phyloP scores from a whole-genome alignment of 192 early-diverging fungal species.

The Spizellomyces sp. region DNA sequence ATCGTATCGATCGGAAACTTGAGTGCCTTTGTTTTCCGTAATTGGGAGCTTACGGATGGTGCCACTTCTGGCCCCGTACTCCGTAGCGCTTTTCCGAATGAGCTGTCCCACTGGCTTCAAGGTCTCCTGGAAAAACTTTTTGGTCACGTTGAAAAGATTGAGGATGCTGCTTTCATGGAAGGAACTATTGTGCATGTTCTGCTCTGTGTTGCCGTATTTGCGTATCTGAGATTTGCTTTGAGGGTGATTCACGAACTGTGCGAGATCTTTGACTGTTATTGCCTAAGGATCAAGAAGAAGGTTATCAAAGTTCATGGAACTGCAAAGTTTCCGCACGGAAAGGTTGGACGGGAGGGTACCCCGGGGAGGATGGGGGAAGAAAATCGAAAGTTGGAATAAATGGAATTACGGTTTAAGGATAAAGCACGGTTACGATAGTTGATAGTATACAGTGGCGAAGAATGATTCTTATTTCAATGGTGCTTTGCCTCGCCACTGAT shows the following conservation, averaged over 20 bases:
- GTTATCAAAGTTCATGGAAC: background rate
- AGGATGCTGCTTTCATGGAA: slow-evolving; percentile 34
- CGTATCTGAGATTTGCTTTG: slow-evolving; percentile 42
- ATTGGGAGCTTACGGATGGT: slow-evolving; percentile 24
- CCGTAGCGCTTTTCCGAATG: slow-evolving; percentile 3
- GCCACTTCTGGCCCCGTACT: background rate
- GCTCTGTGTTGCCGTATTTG: slow-evolving; percentile 17
- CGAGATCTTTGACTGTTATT: slow-evolving; percentile 50
- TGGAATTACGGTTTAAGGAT: background rate
- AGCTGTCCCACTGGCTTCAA: background rate
- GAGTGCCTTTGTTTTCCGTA: slow-evolving; percentile 18
- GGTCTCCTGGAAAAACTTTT: slow-evolving; percentile 1
- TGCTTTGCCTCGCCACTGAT: too few species aligned
- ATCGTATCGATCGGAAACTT: slow-evolving; percentile 11
- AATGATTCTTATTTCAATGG: too few species aligned
- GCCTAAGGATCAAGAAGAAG: slow-evolving; percentile 33
- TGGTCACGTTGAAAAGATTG: background rate
- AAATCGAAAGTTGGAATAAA: background rate
- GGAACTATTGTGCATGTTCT: slow-evolving; percentile 36
- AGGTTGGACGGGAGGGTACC: background rate
- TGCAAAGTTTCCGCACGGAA: background rate
- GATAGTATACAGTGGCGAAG: too few species aligned
- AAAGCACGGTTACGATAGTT: too few species aligned
- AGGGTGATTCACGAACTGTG: slow-evolving; percentile 44
- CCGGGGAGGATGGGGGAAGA: background rate